A percentile compares a stretch with the other conserved stretches of the same genome.
These are phyloP conservation scores for Herpotrichia juniperi DNA, from an alignment of 2,329 filamentous ascomycete species.

Conservation along the genomic window DNA sequence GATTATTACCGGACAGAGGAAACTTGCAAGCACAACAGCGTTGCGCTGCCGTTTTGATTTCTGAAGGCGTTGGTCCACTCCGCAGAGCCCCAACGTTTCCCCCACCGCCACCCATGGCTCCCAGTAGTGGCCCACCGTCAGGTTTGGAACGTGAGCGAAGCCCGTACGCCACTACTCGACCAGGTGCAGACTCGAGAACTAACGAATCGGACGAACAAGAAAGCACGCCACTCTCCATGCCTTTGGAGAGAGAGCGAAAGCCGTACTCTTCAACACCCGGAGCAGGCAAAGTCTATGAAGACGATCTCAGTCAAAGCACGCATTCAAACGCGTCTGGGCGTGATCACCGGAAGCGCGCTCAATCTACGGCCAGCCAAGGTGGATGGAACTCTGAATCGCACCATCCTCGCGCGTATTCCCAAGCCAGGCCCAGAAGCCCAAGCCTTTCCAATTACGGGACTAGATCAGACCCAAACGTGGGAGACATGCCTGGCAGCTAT, in stretches of 20 bases:
- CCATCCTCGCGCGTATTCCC: conserved; percentile 29
- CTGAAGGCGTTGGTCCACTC: conserved; percentile 49
- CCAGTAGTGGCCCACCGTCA: conserved; percentile 21
- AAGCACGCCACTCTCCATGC: conserved; percentile 49
- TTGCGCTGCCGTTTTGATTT: conserved; percentile 65
- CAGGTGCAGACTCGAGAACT: conserved; percentile 26
- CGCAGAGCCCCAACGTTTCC: conserved; percentile 43
- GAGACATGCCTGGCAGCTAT: conserved; percentile 36
- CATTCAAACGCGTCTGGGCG: conserved; percentile 29
- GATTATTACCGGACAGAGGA: conserved; percentile 68
- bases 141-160: conserved; percentile 42
- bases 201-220: conserved; percentile 48
- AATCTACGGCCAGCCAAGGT: conserved; percentile 39
- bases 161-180: conserved; percentile 34
- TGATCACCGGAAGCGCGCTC: conserved; percentile 34
- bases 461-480: conserved; percentile 39
- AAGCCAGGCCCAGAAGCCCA: conserved; percentile 37
- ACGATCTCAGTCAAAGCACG: conserved; percentile 30
- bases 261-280: conserved; percentile 67
- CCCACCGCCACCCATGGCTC: conserved; percentile 38
- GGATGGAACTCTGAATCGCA: conserved; percentile 33
- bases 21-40: conserved; percentile 65
- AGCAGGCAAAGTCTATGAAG: conserved; percentile 62
- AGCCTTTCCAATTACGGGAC: conserved; percentile 42
- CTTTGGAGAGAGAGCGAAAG: conserved; percentile 69